Evolutionary conservation across 495 filamentous ascomycete species (phyloP), one percentile per base, ranked within the genome.

Genomic region (Podospora fimiseda): DNA sequence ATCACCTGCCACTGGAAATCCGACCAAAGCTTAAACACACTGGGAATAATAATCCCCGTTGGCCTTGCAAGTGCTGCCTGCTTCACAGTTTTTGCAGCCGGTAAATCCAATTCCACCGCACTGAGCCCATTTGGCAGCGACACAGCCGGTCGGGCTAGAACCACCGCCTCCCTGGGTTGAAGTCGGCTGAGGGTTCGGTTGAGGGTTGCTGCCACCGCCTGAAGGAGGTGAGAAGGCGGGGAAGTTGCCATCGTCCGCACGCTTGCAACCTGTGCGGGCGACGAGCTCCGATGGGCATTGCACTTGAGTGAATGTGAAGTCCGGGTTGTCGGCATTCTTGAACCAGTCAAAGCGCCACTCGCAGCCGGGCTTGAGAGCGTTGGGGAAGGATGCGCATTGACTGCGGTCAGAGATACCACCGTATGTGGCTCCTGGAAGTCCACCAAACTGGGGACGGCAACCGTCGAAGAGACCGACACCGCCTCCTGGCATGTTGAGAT

Each of bases 311-410:
- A 74, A 83, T 43, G 59, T 71, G 52, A 82, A 74, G 45, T 50
- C 60, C 36, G 80, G 80, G 65, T 83, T 81, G 63, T 81, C 76
- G 48, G 76, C 70, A 53, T 73, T 72, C 54, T 70, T 46, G 64
- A 82, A 80, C 76, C 76, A 83, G 62, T 81, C 76, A 62, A 82
- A 83, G 56, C 79, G 75, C 72, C 76, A 83, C 43, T 72, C 60
- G 67, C 80, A 83, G 22, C 79, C 80, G 14, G 65, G 57, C 64
- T 76, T 72, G 30, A 82, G 69, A 30, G 68, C 66, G 14, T 62
- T 63, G 9, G 79, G 78, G 65, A 83, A 76, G 11, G 57, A 52
- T 40, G 71, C 65, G 65, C 80, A 83, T 15, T 73, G 61, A 51
- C 66, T 66, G 44, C 70, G 68, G 38, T 63, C 71, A 11, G 66